Evolutionary conservation across 495 filamentous ascomycete genomes (phyloP).

Genomic region (Terfezia claveryi): DNA sequence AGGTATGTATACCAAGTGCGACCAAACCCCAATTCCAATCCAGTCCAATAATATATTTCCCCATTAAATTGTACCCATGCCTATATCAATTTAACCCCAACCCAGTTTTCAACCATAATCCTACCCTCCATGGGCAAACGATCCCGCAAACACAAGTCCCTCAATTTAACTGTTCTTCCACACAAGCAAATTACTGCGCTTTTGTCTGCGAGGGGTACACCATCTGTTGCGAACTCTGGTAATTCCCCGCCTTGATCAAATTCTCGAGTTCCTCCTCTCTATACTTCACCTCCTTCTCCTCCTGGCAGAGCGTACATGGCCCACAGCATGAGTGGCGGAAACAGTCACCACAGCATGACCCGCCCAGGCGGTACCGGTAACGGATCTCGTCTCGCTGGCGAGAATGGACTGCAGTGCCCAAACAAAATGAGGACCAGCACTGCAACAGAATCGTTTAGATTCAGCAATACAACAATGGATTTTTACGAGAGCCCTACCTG

Average conservation of each 20-base stretch:
- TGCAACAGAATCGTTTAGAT: not conserved
- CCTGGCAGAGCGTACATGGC: constrained; percentile 8
- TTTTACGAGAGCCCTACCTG: constrained; percentile 1
- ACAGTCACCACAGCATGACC: constrained; percentile 2
- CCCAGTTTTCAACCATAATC: too few species aligned
- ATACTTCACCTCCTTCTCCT: constrained; percentile 10
- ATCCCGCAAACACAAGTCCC: too few species aligned
- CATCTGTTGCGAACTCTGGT: constrained; percentile 4
- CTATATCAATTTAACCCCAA: too few species aligned
- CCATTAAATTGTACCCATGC: too few species aligned
- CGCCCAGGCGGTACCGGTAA: constrained; percentile 8
- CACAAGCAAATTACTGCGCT: too few species aligned
- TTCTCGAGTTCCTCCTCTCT: constrained; percentile 3
- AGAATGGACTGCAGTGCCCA: not conserved
- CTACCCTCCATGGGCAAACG: too few species aligned
- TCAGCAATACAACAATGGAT: not conserved
- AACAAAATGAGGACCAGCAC: constrained; percentile 1
- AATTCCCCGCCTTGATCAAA: not conserved
- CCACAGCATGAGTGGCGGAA: constrained; percentile 1
- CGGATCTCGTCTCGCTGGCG: constrained; percentile 10
- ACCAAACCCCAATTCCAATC: too few species aligned
- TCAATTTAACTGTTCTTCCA: too few species aligned
- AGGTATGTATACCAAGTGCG: too few species aligned
- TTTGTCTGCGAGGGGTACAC: not conserved
- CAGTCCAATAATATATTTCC: too few species aligned